These are phyloP conservation scores for Fusarium floridanum DNA, from an alignment of 2,329 filamentous ascomycete genomes.

Conservation along the genomic window DNA sequence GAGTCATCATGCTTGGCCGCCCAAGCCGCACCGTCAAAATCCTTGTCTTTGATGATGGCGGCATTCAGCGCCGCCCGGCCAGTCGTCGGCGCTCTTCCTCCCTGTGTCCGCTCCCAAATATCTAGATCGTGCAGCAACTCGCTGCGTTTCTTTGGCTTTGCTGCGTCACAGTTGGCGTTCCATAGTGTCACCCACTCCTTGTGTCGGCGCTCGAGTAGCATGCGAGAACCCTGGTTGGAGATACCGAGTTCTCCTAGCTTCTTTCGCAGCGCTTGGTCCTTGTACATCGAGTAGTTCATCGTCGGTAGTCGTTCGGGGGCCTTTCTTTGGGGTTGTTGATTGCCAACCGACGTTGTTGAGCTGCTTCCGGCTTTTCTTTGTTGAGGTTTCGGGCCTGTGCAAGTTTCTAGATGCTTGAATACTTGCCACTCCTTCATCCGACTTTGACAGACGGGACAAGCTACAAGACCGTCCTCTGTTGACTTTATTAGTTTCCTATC, in stretches of 20 bases:
- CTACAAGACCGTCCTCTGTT: conserved; percentile 79
- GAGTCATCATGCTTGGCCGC: conserved; percentile 77
- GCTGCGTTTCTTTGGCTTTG: conserved; percentile 74
- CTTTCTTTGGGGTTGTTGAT: conserved; percentile 50
- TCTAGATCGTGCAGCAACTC: conserved; percentile 85
- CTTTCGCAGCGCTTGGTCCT: conserved; percentile 80
- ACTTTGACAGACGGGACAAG: conserved; percentile 84
- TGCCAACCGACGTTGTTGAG: conserved; percentile 28
- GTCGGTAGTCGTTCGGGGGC: conserved; percentile 77
- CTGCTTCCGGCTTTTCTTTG: conserved; percentile 14
- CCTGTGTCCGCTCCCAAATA: conserved; percentile 87
- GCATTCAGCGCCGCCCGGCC: conserved; percentile 54
- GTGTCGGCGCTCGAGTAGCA: conserved; percentile 82
- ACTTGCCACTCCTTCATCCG: conserved; percentile 86
- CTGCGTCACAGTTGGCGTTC: conserved; percentile 96
- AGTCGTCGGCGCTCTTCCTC: conserved; percentile 65
- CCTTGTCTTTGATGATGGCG: conserved; percentile 80
- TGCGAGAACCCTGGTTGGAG: conserved; percentile 74
- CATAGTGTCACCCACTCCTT: conserved; percentile 95
- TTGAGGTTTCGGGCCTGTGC: conserved; percentile 53
- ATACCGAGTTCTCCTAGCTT: conserved; percentile 87
- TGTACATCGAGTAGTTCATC: conserved; percentile 89
- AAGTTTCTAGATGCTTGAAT: conserved; percentile 84
- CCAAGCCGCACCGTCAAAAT: conserved; percentile 87
- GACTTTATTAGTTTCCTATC: conserved; percentile 24